phyloP scores from a whole-genome alignment of 2,329 filamentous ascomycete genomes.

The Fusarium marasasianum region DNA sequence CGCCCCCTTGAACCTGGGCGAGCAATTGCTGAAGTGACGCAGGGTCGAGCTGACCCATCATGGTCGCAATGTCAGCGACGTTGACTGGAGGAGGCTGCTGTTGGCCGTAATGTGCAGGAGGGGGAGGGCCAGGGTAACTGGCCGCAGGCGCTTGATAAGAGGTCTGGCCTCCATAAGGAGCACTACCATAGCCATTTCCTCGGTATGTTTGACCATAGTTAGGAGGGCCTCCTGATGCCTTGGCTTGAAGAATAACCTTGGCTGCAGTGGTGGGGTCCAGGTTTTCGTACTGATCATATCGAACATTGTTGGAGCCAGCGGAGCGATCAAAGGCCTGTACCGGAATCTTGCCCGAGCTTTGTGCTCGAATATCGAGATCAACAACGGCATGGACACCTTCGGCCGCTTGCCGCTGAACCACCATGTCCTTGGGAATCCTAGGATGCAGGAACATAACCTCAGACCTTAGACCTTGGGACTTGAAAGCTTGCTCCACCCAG shows the following conservation, averaged over 20 bases:
- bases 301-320: conserved; percentile 76
- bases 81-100: conserved; percentile 41
- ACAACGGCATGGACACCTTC: conserved; percentile 90
- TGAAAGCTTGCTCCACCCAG: conserved; percentile 83
- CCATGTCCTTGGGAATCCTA: conserved; percentile 77
- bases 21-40: conserved; percentile 76
- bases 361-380: conserved; percentile 75
- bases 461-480: conserved; percentile 74
- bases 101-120: conserved; percentile 47
- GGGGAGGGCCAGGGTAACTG: conserved; percentile 41
- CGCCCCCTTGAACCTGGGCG: conserved; percentile 59
- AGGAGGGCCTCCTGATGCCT: conserved; percentile 51
- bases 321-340: conserved; percentile 88
- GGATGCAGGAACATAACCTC: conserved; percentile 84
- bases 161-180: conserved; percentile 46
- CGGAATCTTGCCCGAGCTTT: conserved; percentile 77
- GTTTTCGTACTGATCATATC: conserved; percentile 88
- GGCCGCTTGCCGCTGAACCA: conserved; percentile 85
- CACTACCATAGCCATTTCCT: conserved; percentile 40
- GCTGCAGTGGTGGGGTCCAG: conserved; percentile 81
- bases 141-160: conserved; percentile 43
- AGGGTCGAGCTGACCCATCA: conserved; percentile 75
- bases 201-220: conserved; percentile 47
- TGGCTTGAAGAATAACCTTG: conserved; percentile 80
- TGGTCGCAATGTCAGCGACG: conserved; percentile 65